Evolutionary conservation across 106 monocot species (phyloP), one percentile per base, ranked within the genome.

Genomic region (Allium cepa): DNA sequence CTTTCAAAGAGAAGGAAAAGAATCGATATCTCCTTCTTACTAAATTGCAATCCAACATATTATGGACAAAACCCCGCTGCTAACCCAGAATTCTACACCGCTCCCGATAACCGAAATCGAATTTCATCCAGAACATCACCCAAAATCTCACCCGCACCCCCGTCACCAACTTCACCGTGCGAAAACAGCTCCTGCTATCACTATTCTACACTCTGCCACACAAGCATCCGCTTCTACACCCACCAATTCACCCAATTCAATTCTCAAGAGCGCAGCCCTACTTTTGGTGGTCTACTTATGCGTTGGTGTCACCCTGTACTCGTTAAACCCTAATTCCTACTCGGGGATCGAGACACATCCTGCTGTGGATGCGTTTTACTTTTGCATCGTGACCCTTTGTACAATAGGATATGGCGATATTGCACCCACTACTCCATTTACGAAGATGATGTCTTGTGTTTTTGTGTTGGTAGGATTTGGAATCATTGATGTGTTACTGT

Each of bases 381-480:
- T 88, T 76, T 85, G 67, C 62, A 77, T 88, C 46, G 88, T 88
- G 53, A 85, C 88, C 3, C 72, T 88, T 46, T 84, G 88, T 69
- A 88, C 88, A 8, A 79, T 82, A 49, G 88, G 88, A 36, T 88
- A 88, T 76, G 84, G 84, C 52, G 88, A 88, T 65, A 88, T 88
- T 62, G 36, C 66, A 14, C 84, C 88, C 5, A 53, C 72, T 11
- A 79, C 84, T 3, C 63, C 68, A 3, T 4, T 64, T 12, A 76
- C 82, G 3, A 88, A 88, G 76, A 17, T 50, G 17, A 71, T 84
- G 67, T 53, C 84, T 1, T 83, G 83, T 57, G 15, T 77, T 16
- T 88, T 88, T 49, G 88, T 82, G 62, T 81, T 88, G 28, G 75
- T 88, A n/a, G 88, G 84, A 9, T 84, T 88, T 57, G 88, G 88